A percentile compares a stretch with the other conserved stretches of the same genome.
Conservation (phyloP, 1,284 basidiomycete genomes). For the Afroboletus lepidellus region DNA sequence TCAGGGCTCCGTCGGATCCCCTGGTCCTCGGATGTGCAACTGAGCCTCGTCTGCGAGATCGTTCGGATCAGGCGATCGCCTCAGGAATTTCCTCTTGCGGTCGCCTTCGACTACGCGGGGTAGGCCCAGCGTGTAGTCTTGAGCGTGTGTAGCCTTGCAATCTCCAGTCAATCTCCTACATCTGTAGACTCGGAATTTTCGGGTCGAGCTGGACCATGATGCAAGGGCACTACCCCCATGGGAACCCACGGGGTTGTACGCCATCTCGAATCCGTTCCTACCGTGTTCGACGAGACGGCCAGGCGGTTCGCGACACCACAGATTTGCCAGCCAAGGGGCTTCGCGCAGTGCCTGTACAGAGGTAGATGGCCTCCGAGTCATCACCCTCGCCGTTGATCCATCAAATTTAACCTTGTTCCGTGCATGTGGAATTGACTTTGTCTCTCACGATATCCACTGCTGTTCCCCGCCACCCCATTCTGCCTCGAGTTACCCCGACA, state of each 20-base stretch:
- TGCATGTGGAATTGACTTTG: conserved; percentile 22
- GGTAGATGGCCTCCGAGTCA: too few relatives aligned
- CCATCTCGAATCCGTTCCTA: neutral
- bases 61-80: too few relatives aligned
- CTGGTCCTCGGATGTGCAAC: conserved; percentile 24
- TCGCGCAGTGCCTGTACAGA: conserved; percentile 29
- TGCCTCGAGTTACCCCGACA: neutral
- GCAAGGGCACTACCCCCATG: neutral
- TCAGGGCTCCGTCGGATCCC: conserved; percentile 20
- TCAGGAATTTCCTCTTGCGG: too few relatives aligned
- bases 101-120: too few relatives aligned
- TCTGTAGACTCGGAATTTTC: conserved; percentile 1
- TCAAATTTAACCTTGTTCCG: conserved; percentile 15
- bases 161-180: conserved; percentile 18
- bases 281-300: too few relatives aligned
- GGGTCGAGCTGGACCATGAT: neutral
- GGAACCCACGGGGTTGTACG: neutral
- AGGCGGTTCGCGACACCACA: neutral
- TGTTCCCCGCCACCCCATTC: too few relatives aligned
- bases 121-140: too few relatives aligned
- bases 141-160: too few relatives aligned
- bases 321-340: conserved; percentile 42
- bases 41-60: too few relatives aligned
- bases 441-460: conserved; percentile 34
- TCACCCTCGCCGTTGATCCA: neutral